Evolutionary conservation across 2,329 filamentous ascomycete genomes (phyloP).

Genomic region (Fusarium napiforme): DNA sequence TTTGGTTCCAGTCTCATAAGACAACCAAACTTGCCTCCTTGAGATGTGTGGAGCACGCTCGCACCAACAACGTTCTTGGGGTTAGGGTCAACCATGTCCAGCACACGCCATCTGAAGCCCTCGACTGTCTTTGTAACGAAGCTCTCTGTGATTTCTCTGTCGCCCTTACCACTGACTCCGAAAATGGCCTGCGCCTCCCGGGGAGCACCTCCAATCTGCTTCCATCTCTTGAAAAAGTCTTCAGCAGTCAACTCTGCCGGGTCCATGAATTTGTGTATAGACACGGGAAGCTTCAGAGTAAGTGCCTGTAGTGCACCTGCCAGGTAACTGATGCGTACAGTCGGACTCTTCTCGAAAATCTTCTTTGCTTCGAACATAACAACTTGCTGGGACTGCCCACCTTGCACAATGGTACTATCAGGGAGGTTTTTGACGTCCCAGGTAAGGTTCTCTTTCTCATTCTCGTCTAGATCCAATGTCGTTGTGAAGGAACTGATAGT

Average conservation of each 20-base stretch:
- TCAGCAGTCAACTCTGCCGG: conserved; percentile 85
- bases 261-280: conserved; percentile 97
- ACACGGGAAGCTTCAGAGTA: conserved; percentile 88
- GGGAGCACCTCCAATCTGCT: conserved; percentile 91
- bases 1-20: conserved; percentile 95
- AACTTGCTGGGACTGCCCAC: conserved; percentile 88
- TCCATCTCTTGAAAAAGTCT: conserved; percentile 99
- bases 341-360: conserved; percentile 85
- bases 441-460: conserved; percentile 74
- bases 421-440: conserved; percentile 91
- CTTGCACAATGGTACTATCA: conserved; percentile 79
- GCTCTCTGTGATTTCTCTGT: conserved; percentile 73
- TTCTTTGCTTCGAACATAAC: conserved; percentile 91
- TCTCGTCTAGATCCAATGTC: conserved; percentile 82
- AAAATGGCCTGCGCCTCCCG: conserved; percentile 92
- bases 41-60: conserved; percentile 83
- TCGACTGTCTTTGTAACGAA: conserved; percentile 80
- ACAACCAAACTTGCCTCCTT: conserved; percentile 93
- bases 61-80: conserved; percentile 93
- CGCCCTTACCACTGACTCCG: conserved; percentile 64
- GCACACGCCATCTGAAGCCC: conserved; percentile 89
- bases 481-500: conserved; percentile 93
- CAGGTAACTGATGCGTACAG: conserved; percentile 92
- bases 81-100: conserved; percentile 91
- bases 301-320: conserved; percentile 93